Evolutionary conservation across 2,329 filamentous ascomycete genomes (phyloP).

Genomic region (Mollisiaceae sp.): DNA sequence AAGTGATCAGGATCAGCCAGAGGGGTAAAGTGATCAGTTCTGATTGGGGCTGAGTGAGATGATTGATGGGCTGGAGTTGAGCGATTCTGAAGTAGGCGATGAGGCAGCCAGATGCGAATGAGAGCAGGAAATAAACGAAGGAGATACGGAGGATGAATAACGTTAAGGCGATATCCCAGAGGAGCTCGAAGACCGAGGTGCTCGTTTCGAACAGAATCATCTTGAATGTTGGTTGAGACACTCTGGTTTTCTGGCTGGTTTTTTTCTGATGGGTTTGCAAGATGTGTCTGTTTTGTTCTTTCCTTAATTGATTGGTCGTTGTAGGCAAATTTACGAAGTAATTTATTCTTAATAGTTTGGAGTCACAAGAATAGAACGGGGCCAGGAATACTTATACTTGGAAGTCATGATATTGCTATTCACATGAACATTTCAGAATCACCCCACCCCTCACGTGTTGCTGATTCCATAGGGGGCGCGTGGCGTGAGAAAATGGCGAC

Average conservation of each 20-base stretch:
- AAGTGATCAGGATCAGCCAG: slow-evolving; percentile 29
- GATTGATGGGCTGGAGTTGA: slow-evolving; percentile 25
- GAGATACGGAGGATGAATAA: slow-evolving; percentile 43
- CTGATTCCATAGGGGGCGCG: too few relatives aligned
- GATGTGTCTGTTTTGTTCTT: neutral
- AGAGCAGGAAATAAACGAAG: slow-evolving; percentile 42
- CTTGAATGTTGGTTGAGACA: slow-evolving; percentile 18
- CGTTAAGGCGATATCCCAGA: slow-evolving; percentile 20
- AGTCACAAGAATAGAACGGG: neutral
- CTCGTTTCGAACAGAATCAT: slow-evolving; percentile 25
- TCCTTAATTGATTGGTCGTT: neutral
- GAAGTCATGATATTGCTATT: slow-evolving; percentile 3
- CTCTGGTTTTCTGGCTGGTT: neutral
- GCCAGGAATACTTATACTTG: slow-evolving; percentile 1
- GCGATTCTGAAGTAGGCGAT: slow-evolving; percentile 30
- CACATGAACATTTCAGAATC: too few relatives aligned
- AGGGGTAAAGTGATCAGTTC: slow-evolving; percentile 27
- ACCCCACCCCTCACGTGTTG: slow-evolving; percentile 8
- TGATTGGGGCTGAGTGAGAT: slow-evolving; percentile 30
- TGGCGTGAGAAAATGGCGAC: slow-evolving; percentile 9
- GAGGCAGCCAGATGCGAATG: slow-evolving; percentile 34
- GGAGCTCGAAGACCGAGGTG: slow-evolving; percentile 17
- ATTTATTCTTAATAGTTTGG: neutral
- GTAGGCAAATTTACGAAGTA: neutral
- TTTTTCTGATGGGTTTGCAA: neutral